phyloP scores from a whole-genome alignment of 768 basidiomycete species.

The Rhodotorula toruloides region DNA sequence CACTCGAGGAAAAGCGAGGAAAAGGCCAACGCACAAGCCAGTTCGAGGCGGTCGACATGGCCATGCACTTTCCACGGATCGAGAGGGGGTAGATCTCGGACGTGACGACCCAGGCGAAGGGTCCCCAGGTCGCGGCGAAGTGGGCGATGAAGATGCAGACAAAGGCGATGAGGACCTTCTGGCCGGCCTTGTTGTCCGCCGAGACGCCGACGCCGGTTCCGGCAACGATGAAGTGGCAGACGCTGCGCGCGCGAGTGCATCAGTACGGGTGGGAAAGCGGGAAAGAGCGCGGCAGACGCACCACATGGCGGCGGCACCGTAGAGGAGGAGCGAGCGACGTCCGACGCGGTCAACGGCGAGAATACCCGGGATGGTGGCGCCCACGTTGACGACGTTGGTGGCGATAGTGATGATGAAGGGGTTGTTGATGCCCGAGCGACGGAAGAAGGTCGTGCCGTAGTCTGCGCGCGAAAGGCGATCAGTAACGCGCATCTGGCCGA shows the following conservation, averaged over 20 bases:
- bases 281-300: too few relatives aligned
- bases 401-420: constrained; percentile 63
- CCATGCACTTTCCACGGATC: constrained; percentile 73
- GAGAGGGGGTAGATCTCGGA: constrained; percentile 75
- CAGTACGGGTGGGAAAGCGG: too few relatives aligned
- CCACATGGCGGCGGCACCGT: constrained; percentile 77
- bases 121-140: constrained; percentile 62
- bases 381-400: constrained; percentile 64
- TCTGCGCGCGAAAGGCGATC: background rate
- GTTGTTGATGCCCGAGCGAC: constrained; percentile 44
- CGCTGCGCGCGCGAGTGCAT: too few relatives aligned
- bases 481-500: background rate
- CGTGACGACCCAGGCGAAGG: constrained; percentile 51
- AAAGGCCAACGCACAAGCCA: constrained; percentile 51
- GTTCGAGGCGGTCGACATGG: constrained; percentile 62
- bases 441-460: constrained; percentile 16
- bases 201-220: constrained; percentile 54
- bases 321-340: constrained; percentile 68
- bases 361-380: constrained; percentile 4
- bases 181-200: constrained; percentile 51
- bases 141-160: constrained; percentile 26
- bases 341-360: constrained; percentile 63
- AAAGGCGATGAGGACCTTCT: constrained; percentile 33
- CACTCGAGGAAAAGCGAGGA: too few relatives aligned
- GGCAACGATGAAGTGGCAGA: constrained; percentile 76